Evolutionary conservation across 1,284 basidiomycete genomes (phyloP).

Genomic region (Sanghuangporus baumii): DNA sequence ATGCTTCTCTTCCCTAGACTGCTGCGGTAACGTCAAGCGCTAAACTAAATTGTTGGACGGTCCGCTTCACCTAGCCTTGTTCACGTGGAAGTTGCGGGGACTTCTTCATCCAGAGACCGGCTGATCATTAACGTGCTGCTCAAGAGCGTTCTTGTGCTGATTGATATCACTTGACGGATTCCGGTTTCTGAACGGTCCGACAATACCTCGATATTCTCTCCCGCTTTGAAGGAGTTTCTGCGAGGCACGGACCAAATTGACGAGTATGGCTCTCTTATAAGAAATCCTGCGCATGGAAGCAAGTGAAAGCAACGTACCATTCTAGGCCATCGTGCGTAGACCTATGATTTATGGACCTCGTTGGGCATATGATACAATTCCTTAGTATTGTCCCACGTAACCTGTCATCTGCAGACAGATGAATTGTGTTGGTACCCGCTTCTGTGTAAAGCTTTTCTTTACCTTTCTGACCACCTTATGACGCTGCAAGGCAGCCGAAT

Average conservation of each 20-base stretch:
- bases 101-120: not conserved
- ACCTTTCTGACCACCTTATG: not conserved
- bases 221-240: not conserved
- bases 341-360: not conserved
- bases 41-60: too few relatives aligned
- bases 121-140: not conserved
- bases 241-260: not conserved
- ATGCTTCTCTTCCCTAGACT: too few relatives aligned
- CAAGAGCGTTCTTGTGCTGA: not conserved
- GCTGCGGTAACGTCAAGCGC: too few relatives aligned
- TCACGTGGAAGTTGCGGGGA: too few relatives aligned
- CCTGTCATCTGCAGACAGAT: not conserved
- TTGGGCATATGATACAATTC: not conserved
- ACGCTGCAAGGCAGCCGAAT: not conserved
- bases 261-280: not conserved
- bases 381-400: too few relatives aligned
- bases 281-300: not conserved
- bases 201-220: not conserved
- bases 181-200: not conserved
- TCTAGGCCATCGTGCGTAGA: not conserved
- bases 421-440: not conserved
- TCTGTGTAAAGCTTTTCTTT: not conserved
- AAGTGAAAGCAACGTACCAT: not conserved
- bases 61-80: too few relatives aligned
- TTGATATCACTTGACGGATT: not conserved